Evolutionary conservation across 139 green algal genomes (phyloP).

Genomic region (Micractinium sp.): DNA sequence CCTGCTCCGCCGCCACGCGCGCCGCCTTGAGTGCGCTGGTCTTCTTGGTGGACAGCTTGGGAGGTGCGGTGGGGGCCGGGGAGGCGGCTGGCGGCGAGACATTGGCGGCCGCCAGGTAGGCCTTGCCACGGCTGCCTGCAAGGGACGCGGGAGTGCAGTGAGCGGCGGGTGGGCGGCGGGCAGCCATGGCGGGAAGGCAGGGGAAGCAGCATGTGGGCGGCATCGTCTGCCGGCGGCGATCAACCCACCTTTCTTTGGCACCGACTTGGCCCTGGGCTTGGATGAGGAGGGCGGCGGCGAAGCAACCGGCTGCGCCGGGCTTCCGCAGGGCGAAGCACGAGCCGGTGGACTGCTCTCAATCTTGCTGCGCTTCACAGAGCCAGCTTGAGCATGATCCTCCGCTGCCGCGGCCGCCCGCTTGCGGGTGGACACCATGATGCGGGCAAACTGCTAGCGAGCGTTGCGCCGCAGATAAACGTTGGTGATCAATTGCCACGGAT

Average conservation of each 20-base stretch:
- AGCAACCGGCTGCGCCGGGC: background rate
- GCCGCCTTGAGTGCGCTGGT: background rate
- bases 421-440: constrained; percentile 7
- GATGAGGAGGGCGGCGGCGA: background rate
- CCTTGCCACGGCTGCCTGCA: constrained; percentile 33
- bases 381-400: background rate
- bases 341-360: background rate
- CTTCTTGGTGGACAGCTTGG: constrained; percentile 5
- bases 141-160: no score
- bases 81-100: background rate
- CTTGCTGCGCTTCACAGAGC: background rate
- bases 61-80: background rate
- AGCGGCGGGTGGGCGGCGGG: no score
- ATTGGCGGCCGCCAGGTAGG: constrained; percentile 27
- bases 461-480: no score
- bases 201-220: background rate
- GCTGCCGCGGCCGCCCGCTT: constrained; percentile 3
- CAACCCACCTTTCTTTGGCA: constrained; percentile 24
- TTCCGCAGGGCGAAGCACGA: background rate
- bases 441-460: no score
- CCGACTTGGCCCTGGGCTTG: background rate
- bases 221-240: background rate
- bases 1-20: background rate
- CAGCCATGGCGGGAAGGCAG: background rate
- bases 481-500: no score